phyloP scores from a whole-genome alignment of 1,139 yeast species.

The Yamadazyma diospyri region DNA sequence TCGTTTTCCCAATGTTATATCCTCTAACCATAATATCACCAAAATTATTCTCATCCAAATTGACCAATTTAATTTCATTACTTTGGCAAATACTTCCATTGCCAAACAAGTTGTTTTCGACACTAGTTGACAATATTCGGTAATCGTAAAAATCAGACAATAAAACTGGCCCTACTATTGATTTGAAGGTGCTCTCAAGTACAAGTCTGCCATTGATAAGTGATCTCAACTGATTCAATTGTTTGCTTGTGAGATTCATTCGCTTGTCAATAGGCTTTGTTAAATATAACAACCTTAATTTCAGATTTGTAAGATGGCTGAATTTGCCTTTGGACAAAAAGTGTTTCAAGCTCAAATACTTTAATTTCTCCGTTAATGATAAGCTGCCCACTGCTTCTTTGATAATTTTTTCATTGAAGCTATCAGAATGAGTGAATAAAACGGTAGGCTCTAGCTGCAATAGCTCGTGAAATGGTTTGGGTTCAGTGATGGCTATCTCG shows the following conservation, averaged over 20 bases:
- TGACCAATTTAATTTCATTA: conserved; percentile 44
- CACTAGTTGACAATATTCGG: conserved; percentile 35
- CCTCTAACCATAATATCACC: conserved; percentile 64
- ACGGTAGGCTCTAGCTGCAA: conserved; percentile 20
- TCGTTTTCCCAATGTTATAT: conserved; percentile 57
- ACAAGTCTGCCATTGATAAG: conserved; percentile 49
- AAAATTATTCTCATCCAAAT: conserved; percentile 24
- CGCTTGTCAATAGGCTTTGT: conserved; percentile 18
- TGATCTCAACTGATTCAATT: conserved; percentile 45
- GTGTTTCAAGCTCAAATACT: conserved; percentile 15
- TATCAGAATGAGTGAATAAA: conserved; percentile 17
- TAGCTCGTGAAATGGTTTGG: conserved; percentile 12
- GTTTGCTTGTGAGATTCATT: conserved; percentile 19
- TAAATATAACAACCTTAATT: conserved; percentile 42
- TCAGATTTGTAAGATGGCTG: conserved; percentile 9
- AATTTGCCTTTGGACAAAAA: conserved; percentile 29
- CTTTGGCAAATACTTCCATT: conserved; percentile 51
- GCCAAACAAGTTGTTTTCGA: conserved; percentile 15
- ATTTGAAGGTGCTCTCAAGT: conserved; percentile 45
- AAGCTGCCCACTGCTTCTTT: neutral
- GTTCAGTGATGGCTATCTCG: conserved; percentile 16
- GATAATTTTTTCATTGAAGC: neutral
- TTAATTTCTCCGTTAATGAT: neutral
- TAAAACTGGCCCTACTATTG: conserved; percentile 56
- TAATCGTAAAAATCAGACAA: conserved; percentile 62